Evolutionary conservation across 2,329 filamentous ascomycete genomes (phyloP).

Genomic region (Alternaria sp.): DNA sequence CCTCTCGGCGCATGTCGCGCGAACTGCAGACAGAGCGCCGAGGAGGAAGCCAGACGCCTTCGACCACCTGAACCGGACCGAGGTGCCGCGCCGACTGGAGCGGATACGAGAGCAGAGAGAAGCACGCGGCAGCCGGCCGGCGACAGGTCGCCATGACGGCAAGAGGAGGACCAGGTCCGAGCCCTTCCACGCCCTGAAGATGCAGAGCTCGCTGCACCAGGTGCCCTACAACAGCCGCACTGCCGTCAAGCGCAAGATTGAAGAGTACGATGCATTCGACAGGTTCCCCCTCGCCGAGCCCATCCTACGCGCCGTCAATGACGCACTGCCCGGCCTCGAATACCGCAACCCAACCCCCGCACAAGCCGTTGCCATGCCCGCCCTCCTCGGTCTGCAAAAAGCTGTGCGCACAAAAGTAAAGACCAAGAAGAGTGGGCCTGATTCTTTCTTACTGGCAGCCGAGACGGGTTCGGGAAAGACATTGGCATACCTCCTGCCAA

Average conservation of each 20-base stretch:
- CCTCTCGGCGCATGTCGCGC: constrained; percentile 54
- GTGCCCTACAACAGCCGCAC: constrained; percentile 76
- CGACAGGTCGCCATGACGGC: constrained; percentile 30
- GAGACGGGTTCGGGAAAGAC: constrained; percentile 99
- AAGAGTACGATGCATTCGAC: constrained; percentile 78
- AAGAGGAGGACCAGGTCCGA: constrained; percentile 53
- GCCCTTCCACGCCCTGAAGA: constrained; percentile 84
- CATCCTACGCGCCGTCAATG: constrained; percentile 76
- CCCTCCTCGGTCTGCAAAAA: constrained; percentile 69
- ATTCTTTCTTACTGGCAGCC: constrained; percentile 83
- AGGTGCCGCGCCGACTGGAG: constrained; percentile 38
- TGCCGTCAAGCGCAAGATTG: constrained; percentile 68
- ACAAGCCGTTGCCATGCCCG: constrained; percentile 87
- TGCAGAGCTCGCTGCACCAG: constrained; percentile 81
- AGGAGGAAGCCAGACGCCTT: constrained; percentile 45
- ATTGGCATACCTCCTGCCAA: constrained; percentile 86
- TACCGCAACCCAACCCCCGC: constrained; percentile 86
- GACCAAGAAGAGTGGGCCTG: constrained; percentile 54
- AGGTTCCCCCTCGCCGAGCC: constrained; percentile 77
- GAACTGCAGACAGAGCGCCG: constrained; percentile 34
- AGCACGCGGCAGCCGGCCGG: constrained; percentile 18
- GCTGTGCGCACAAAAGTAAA: constrained; percentile 43
- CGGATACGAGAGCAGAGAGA: constrained; percentile 25
- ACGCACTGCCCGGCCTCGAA: constrained; percentile 77
- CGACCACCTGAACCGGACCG: constrained; percentile 45